Evolutionary conservation across 1,139 yeast genomes (phyloP).

Genomic region (Pichia sp.): DNA sequence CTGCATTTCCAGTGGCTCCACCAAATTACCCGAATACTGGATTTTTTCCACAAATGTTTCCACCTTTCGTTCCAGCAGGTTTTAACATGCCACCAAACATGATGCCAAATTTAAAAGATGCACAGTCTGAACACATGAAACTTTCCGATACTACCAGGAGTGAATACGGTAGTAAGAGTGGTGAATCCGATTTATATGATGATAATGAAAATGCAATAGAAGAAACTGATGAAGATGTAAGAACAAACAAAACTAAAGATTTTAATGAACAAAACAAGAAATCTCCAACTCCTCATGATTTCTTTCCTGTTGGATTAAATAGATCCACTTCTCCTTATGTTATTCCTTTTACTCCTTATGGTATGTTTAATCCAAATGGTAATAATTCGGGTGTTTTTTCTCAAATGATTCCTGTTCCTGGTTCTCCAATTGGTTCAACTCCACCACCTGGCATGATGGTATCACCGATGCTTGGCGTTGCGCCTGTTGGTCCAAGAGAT

Average conservation of each 20-base stretch:
- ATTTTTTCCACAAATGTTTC: conserved; percentile 20
- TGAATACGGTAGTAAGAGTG: conserved; percentile 10
- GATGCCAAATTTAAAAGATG: conserved; percentile 1
- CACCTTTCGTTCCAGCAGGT: conserved; percentile 10
- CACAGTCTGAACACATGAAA: conserved; percentile 10
- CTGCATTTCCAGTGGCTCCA: conserved; percentile 22
- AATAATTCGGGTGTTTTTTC: conserved; percentile 10
- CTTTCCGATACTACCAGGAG: conserved; percentile 14
- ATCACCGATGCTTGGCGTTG: conserved; percentile 13
- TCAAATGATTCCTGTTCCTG: conserved; percentile 19
- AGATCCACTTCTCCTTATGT: conserved; percentile 34
- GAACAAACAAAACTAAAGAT: not conserved
- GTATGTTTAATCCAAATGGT: conserved; percentile 47
- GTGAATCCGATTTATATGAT: conserved; percentile 2
- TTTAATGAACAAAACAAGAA: not conserved
- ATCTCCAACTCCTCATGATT: conserved; percentile 1
- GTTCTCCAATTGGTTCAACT: conserved; percentile 18
- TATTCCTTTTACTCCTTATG: conserved; percentile 35
- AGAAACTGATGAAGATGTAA: not conserved
- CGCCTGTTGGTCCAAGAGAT: conserved; percentile 10
- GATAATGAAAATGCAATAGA: conserved; percentile 4
- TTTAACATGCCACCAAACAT: conserved; percentile 4
- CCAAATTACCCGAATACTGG: conserved; percentile 11
- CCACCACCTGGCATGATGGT: conserved; percentile 13
- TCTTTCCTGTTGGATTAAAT: conserved; percentile 22